Percentiles rank a stretch among this genome's conserved stretches.
Conservation (phyloP, 1,284 basidiomycete genomes). For the Ceratobasidium sp. region DNA sequence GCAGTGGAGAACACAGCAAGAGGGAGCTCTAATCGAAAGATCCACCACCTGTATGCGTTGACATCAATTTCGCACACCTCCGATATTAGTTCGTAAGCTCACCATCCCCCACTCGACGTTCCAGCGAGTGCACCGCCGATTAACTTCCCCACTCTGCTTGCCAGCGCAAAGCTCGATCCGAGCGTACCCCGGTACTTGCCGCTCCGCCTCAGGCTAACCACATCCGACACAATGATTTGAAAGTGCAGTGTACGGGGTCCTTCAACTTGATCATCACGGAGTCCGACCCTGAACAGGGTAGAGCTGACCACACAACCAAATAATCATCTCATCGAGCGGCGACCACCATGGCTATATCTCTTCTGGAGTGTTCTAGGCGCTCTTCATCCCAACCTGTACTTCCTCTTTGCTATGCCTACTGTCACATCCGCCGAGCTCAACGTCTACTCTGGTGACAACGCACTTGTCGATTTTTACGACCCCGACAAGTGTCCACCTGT, state of each 20-base stretch:
- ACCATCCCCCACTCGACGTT: conserved; percentile 54
- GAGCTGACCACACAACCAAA: conserved; percentile 54
- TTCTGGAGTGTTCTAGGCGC: neutral
- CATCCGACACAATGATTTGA: conserved; percentile 54
- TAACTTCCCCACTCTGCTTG: conserved; percentile 21
- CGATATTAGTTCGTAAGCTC: neutral
- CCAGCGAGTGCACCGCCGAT: conserved; percentile 44
- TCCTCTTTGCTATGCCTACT: neutral
- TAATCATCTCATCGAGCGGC: neutral
- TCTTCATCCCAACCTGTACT: neutral
- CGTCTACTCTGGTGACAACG: conserved; percentile 42
- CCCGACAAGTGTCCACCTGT: conserved; percentile 43
- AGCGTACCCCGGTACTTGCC: conserved; percentile 47
- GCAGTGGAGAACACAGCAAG: conserved; percentile 55
- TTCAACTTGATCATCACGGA: neutral
- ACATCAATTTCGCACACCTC: neutral
- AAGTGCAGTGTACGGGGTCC: conserved; percentile 15
- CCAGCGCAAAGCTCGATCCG: conserved; percentile 41
- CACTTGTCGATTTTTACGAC: conserved; percentile 43
- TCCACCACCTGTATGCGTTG: conserved; percentile 5
- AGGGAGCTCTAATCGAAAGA: conserved; percentile 57
- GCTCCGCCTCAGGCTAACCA: conserved; percentile 52
- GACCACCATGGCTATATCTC: conserved; percentile 17
- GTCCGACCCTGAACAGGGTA: conserved; percentile 61
- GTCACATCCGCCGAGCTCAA: conserved; percentile 27